Conservation (phyloP, 345 rosid species). For the Erysimum cheiranthoides region DNA sequence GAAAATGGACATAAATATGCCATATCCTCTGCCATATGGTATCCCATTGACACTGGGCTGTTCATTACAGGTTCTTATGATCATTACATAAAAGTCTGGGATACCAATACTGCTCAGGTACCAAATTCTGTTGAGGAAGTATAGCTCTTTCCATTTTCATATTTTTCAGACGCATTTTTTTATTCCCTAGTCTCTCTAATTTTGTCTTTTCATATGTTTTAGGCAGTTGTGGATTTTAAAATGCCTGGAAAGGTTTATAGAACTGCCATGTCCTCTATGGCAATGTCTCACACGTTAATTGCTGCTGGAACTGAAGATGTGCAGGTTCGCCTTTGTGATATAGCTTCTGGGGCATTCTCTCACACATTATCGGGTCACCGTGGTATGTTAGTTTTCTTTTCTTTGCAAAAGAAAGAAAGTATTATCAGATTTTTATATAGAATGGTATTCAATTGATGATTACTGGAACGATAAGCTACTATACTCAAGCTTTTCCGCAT, state of each 20-base stretch:
- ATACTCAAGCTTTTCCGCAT: constrained; percentile 9
- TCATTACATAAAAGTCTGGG: constrained; percentile 89
- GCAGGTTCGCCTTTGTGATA: constrained; percentile 95
- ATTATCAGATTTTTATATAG: constrained; percentile 2
- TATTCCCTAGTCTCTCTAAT: background rate
- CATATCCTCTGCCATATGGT: constrained; percentile 87
- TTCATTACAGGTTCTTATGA: constrained; percentile 89
- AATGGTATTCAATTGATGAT: background rate
- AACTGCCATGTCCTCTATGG: constrained; percentile 89
- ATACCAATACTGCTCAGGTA: constrained; percentile 87
- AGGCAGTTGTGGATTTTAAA: constrained; percentile 86
- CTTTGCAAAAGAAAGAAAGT: background rate
- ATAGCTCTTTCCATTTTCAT: background rate
- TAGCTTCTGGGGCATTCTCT: constrained; percentile 88
- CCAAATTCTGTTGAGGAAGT: background rate
- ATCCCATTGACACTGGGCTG: constrained; percentile 93
- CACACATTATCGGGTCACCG: constrained; percentile 97
- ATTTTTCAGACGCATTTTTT: background rate
- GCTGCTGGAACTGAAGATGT: constrained; percentile 97
- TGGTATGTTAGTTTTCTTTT: constrained; percentile 54
- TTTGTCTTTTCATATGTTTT: constrained; percentile 21
- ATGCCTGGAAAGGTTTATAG: constrained; percentile 96
- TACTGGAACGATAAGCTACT: constrained; percentile 22
- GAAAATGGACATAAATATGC: constrained; percentile 76
- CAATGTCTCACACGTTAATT: constrained; percentile 85